phyloP scores from a whole-genome alignment of 345 rosid genomes.

The Salix suchowensis region DNA sequence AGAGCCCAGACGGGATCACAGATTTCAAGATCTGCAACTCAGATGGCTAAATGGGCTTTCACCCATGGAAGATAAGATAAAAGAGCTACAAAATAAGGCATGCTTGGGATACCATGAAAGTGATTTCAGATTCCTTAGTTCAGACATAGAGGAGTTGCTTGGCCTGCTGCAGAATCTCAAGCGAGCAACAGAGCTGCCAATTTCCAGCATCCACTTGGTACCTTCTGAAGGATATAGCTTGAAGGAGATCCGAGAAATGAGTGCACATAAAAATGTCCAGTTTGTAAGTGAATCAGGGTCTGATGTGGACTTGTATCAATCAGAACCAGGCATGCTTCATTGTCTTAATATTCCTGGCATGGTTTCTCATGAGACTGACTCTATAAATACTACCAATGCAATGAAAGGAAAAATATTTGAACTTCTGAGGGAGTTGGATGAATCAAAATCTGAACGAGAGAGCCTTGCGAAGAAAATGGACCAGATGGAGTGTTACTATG shows the following conservation, averaged over 20 bases:
- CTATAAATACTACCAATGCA: slow-evolving; percentile 48
- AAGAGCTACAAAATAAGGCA: slow-evolving; percentile 66
- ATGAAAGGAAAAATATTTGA: slow-evolving; percentile 74
- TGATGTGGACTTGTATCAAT: slow-evolving; percentile 63
- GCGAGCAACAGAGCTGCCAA: slow-evolving; percentile 51
- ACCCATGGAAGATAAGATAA: slow-evolving; percentile 63
- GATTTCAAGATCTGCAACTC: slow-evolving; percentile 44
- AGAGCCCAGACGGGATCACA: slow-evolving; percentile 34
- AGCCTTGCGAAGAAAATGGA: slow-evolving; percentile 88
- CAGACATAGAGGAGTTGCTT: slow-evolving; percentile 64
- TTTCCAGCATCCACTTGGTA: slow-evolving; percentile 34
- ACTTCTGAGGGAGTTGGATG: slow-evolving; percentile 83
- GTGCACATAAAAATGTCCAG: slow-evolving; percentile 39
- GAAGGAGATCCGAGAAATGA: slow-evolving; percentile 37
- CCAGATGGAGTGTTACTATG: slow-evolving; percentile 98
- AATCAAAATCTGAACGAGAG: slow-evolving; percentile 77
- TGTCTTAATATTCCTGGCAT: slow-evolving; percentile 57
- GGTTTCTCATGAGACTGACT: slow-evolving; percentile 51
- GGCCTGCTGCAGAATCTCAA: slow-evolving; percentile 64
- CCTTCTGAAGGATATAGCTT: slow-evolving; percentile 33
- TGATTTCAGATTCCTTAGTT: slow-evolving; percentile 47
- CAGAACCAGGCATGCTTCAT: slow-evolving; percentile 68
- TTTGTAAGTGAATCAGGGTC: slow-evolving; percentile 42
- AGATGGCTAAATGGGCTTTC: slow-evolving; percentile 65
- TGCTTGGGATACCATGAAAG: slow-evolving; percentile 62